Evolutionary conservation across 345 rosid genomes (phyloP).

Genomic region (Lumnitzera racemosa): DNA sequence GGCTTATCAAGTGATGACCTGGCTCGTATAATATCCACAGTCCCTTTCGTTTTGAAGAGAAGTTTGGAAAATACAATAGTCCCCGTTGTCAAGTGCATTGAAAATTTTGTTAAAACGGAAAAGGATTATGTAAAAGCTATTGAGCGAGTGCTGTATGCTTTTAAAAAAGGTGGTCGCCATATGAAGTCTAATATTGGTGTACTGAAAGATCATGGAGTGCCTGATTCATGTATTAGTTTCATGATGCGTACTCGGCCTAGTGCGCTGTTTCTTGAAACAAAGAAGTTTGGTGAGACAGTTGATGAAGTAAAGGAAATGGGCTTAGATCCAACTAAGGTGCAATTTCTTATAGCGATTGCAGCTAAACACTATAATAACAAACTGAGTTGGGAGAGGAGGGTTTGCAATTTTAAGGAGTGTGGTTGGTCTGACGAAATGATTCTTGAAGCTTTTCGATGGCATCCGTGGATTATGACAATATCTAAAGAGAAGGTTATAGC

Average conservation of each 20-base stretch:
- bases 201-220: constrained; percentile 20
- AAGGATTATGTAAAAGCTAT: constrained; percentile 5
- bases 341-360: constrained; percentile 8
- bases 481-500: constrained; percentile 19
- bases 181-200: background rate
- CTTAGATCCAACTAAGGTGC: constrained; percentile 2
- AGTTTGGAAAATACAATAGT: constrained; percentile 24
- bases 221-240: constrained; percentile 1
- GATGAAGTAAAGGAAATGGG: constrained; percentile 14
- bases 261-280: background rate
- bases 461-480: constrained; percentile 9
- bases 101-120: constrained; percentile 6
- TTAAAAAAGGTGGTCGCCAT: background rate
- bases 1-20: constrained; percentile 20
- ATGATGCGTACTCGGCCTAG: constrained; percentile 3
- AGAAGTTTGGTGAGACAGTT: constrained; percentile 4
- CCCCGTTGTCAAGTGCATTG: constrained; percentile 18
- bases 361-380: background rate
- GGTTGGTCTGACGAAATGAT: constrained; percentile 17
- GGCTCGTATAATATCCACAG: background rate
- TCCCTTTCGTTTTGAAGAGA: background rate
- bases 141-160: background rate
- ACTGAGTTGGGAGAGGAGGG: constrained; percentile 14
- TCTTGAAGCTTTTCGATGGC: constrained; percentile 13
- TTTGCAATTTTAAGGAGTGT: constrained; percentile 2